Evolutionary conservation across 1,284 basidiomycete species (phyloP).

Genomic region (Ustilago tritici): DNA sequence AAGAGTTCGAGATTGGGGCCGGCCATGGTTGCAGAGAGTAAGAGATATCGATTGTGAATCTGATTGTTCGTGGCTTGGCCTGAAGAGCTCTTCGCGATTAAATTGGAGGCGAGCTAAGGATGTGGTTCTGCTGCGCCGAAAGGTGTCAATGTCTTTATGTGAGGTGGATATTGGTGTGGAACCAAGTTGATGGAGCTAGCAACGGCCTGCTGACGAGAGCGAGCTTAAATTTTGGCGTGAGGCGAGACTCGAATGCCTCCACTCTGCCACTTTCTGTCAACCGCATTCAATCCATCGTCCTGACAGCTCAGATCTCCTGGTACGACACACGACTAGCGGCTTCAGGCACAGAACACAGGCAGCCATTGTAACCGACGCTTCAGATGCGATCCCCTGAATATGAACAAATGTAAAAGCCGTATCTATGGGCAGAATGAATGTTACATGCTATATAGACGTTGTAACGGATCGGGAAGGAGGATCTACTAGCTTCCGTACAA

Average conservation of each 20-base stretch:
- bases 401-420: not conserved
- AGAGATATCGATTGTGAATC: not conserved
- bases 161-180: not conserved
- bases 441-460: too few relatives aligned
- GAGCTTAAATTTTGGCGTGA: not conserved
- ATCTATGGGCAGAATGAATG: not conserved
- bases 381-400: not conserved
- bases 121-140: too few relatives aligned
- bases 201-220: slow-evolving; percentile 8
- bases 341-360: not conserved
- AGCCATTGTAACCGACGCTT: not conserved
- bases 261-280: not conserved
- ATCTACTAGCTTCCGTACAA: too few relatives aligned
- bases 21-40: slow-evolving; percentile 73
- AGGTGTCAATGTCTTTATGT: not conserved
- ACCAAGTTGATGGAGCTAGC: not conserved
- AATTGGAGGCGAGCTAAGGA: too few relatives aligned
- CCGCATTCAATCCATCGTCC: too few relatives aligned
- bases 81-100: too few relatives aligned
- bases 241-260: not conserved
- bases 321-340: not conserved
- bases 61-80: not conserved
- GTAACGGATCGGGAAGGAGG: too few relatives aligned
- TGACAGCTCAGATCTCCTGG: not conserved
- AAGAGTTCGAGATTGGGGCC: slow-evolving; percentile 76